Evolutionary conservation across 352 stramenopile species (phyloP).

Genomic region (Phytopythium montanum): DNA sequence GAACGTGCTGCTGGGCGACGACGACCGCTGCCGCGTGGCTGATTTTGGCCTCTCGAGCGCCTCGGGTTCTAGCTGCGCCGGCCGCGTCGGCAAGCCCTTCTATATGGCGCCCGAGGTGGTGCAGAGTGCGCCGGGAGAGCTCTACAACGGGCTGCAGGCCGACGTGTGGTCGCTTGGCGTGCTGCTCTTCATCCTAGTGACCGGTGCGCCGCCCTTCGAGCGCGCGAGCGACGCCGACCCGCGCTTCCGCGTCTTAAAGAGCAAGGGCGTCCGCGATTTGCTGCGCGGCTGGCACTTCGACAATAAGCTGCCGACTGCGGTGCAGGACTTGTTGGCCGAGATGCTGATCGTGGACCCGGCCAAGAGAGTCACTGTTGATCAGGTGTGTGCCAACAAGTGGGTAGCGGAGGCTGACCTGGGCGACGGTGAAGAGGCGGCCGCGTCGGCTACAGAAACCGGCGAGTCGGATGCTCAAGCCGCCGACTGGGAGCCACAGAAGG

Average conservation of each 20-base stretch:
- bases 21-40: conserved; percentile 34
- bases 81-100: conserved; percentile 52
- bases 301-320: conserved; percentile 19
- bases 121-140: conserved; percentile 5
- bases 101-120: conserved; percentile 72
- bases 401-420: conserved; percentile 14
- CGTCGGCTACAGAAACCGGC: conserved; percentile 10
- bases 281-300: conserved; percentile 38
- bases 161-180: conserved; percentile 70
- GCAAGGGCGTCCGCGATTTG: conserved; percentile 30
- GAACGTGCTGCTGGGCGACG: conserved; percentile 54
- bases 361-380: conserved; percentile 28
- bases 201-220: conserved; percentile 48
- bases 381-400: conserved; percentile 43
- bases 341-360: conserved; percentile 35
- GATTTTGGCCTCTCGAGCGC: conserved; percentile 59
- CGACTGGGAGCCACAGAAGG: conserved; percentile 22
- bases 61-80: conserved; percentile 26
- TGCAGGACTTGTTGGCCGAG: conserved; percentile 29
- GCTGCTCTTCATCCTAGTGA: conserved; percentile 59
- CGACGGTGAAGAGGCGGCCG: conserved; percentile 13
- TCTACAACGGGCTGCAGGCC: conserved; percentile 43
- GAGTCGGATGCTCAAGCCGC: not conserved
- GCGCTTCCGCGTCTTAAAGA: conserved; percentile 46
- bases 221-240: conserved; percentile 36